Evolutionary conservation across 345 rosid species (phyloP).

Genomic region (Citrus unshiu): DNA sequence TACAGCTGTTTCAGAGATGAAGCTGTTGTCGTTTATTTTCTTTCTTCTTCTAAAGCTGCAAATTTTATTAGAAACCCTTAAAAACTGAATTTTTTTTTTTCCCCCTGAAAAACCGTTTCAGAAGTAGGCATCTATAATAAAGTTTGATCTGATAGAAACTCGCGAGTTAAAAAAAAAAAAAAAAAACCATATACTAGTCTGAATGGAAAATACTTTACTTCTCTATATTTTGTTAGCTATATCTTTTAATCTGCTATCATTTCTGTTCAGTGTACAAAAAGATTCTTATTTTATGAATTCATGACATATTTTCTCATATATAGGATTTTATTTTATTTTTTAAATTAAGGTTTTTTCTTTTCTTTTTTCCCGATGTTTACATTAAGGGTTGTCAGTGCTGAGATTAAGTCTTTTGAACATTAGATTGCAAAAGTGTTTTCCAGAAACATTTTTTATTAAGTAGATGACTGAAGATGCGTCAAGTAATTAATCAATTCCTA

Average conservation of each 20-base stretch:
- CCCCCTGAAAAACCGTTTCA: neutral
- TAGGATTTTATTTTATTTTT: neutral
- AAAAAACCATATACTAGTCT: neutral
- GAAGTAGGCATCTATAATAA: neutral
- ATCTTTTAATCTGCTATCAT: neutral
- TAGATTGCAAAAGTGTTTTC: too few relatives aligned
- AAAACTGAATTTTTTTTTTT: neutral
- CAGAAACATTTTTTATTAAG: too few relatives aligned
- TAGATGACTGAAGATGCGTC: too few relatives aligned
- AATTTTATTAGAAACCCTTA: constrained; percentile 4
- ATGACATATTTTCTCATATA: neutral
- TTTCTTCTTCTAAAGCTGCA: constrained; percentile 20
- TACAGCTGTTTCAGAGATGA: neutral
- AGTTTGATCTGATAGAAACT: neutral
- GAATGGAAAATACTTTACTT: neutral
- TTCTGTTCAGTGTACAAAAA: neutral
- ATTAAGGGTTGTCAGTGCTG: too few relatives aligned
- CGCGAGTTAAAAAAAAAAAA: neutral
- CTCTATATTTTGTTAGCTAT: neutral
- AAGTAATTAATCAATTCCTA: too few relatives aligned
- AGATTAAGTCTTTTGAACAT: too few relatives aligned
- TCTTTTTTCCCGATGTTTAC: too few relatives aligned
- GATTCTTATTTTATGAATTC: neutral
- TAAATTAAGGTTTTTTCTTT: too few relatives aligned
- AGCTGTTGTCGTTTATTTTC: neutral